Evolutionary conservation across 441 rosid genomes (phyloP), one percentile per base, ranked within the genome.

Genomic region (Arabidopsis hybrid): DNA sequence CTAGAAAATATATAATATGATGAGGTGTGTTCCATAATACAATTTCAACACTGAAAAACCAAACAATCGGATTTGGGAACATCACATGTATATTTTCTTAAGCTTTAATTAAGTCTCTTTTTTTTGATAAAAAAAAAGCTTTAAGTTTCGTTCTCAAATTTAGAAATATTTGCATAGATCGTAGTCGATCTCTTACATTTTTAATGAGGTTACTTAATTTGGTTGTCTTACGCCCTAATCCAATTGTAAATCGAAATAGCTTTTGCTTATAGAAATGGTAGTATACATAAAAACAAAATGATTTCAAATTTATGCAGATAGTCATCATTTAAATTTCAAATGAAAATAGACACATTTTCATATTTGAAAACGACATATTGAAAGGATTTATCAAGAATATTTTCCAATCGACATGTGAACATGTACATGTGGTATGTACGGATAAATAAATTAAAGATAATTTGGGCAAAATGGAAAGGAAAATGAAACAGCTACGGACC

Each of bases 371-470:
- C 69, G 69, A 75, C 65, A 69, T 68, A 36, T 7, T 9, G 16
- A 45, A 55, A 35, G 13, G 36, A 55, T 61, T 60, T 35, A 55
- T 62, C 31, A 43, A 36, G 35, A 18, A 45, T 36, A 10, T 0
- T 46, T 62, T 62, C 35, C 17, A 17, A 75, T 75, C 42, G 57
- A 45, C 75, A 63, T 69, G 74, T 62, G 52, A 35, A 60, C 65
- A 60, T 60, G 65, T 40, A 55, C 79, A 69, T 69, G 75, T 63
- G 75, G 55, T 46, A 16, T 76, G 75, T 76, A 76, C 75, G 75
- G 75, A 76, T 62, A 47, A 69, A 62, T 42, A 60, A 60, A 35
- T 60, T n/a, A 7, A 7, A 62, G 32, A 62, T 40, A 35, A 12
- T 40, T 61, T 55, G 36, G 17, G 65, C 21, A 52, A 62, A 66